Conservation (phyloP, 768 basidiomycete genomes). For the Panaeolus cyanescens region DNA sequence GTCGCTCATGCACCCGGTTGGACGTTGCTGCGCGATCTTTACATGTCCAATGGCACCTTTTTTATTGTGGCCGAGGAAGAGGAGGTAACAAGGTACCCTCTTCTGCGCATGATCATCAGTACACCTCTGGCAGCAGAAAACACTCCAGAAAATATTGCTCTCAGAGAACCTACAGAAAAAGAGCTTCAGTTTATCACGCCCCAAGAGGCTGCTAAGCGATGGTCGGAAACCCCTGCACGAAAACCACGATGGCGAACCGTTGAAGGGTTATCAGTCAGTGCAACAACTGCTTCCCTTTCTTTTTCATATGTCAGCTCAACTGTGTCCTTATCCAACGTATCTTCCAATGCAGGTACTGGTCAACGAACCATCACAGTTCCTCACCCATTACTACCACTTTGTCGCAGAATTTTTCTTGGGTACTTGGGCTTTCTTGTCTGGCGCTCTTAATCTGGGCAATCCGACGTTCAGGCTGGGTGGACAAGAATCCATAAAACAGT, state of each 20-base stretch:
- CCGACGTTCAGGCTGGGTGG: too few relatives aligned
- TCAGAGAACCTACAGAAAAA: constrained; percentile 60
- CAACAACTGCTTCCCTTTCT: not conserved
- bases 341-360: constrained; percentile 38
- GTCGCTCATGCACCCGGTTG: constrained; percentile 69
- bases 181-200: constrained; percentile 60
- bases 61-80: constrained; percentile 51
- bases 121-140: constrained; percentile 55
- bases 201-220: constrained; percentile 52
- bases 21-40: constrained; percentile 76
- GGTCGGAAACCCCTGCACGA: constrained; percentile 46
- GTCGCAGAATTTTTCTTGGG: constrained; percentile 75
- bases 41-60: constrained; percentile 76
- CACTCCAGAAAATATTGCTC: constrained; percentile 57
- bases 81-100: constrained; percentile 28
- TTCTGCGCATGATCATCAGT: constrained; percentile 56
- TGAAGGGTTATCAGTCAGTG: constrained; percentile 64
- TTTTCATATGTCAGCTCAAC: not conserved
- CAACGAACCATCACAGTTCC: constrained; percentile 69
- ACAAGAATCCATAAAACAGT: too few relatives aligned
- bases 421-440: constrained; percentile 64
- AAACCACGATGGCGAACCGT: constrained; percentile 50
- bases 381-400: constrained; percentile 79
- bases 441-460: constrained; percentile 35
- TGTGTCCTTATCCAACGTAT: not conserved